phyloP scores from a whole-genome alignment of 129 eudicot species.

The Centaurea solstitialis region DNA sequence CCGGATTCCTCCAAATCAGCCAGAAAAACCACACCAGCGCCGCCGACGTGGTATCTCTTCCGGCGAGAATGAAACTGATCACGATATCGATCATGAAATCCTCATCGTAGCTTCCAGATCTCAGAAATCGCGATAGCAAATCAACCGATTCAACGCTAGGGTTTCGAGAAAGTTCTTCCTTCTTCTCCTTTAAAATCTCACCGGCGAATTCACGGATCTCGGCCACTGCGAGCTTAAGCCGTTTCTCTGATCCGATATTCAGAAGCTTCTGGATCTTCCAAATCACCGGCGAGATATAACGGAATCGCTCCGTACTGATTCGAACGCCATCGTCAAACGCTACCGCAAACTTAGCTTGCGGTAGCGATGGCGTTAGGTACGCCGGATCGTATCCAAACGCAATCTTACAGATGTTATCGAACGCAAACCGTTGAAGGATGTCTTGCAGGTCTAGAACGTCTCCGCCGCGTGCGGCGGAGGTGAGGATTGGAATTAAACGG shows the following conservation, averaged over 20 bases:
- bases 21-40: slow-evolving; percentile 35
- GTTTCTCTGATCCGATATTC: slow-evolving; percentile 26
- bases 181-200: slow-evolving; percentile 25
- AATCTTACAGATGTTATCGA: slow-evolving; percentile 30
- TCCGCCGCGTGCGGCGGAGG: slow-evolving; percentile 24
- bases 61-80: slow-evolving; percentile 60
- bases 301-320: slow-evolving; percentile 18
- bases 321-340: slow-evolving; percentile 36
- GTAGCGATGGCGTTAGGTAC: slow-evolving; percentile 23
- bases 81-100: slow-evolving; percentile 50
- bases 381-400: slow-evolving; percentile 34
- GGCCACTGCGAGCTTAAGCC: slow-evolving; percentile 7
- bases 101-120: slow-evolving; percentile 55
- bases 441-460: slow-evolving; percentile 64
- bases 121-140: slow-evolving; percentile 29
- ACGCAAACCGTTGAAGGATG: slow-evolving; percentile 47
- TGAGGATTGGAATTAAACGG: slow-evolving; percentile 46
- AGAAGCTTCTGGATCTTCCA: slow-evolving; percentile 51
- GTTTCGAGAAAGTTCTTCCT: slow-evolving; percentile 3
- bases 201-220: slow-evolving; percentile 29
- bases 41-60: slow-evolving; percentile 38
- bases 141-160: slow-evolving; percentile 13
- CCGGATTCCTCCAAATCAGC: slow-evolving; percentile 27
- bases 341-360: slow-evolving; percentile 24
- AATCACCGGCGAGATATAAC: slow-evolving; percentile 27